phyloP scores from a whole-genome alignment of 768 basidiomycete genomes.

The Termitomyces sp. region DNA sequence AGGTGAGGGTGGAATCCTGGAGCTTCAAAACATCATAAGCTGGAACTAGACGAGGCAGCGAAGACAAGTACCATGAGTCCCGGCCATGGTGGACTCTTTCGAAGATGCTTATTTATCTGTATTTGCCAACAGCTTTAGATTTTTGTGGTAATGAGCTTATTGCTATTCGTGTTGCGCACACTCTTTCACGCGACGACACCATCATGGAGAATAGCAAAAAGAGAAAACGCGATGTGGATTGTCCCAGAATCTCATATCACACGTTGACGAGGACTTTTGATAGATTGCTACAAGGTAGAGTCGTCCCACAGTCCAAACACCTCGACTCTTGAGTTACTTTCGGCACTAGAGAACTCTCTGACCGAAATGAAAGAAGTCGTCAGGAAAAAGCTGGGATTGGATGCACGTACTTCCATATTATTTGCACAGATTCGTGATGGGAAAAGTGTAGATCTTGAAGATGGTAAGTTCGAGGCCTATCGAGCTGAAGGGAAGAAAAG shows the following conservation, averaged over 20 bases:
- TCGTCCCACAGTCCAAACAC: neutral
- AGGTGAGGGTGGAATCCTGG: conserved; percentile 88
- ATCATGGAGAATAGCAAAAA: conserved; percentile 35
- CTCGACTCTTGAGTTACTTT: neutral
- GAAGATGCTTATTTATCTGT: conserved; percentile 25
- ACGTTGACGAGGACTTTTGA: conserved; percentile 40
- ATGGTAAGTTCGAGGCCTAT: conserved; percentile 41
- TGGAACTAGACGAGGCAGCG: neutral
- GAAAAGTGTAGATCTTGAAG: conserved; percentile 61
- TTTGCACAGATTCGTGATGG: conserved; percentile 51
- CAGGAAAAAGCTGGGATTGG: conserved; percentile 54
- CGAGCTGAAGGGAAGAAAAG: neutral
- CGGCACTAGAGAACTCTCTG: conserved; percentile 50
- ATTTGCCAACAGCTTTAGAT: conserved; percentile 20
- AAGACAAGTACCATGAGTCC: conserved; percentile 28
- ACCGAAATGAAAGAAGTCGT: conserved; percentile 52
- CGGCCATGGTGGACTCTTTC: conserved; percentile 32
- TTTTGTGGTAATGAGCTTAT: conserved; percentile 3
- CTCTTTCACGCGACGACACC: conserved; percentile 10
- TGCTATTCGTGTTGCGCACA: neutral
- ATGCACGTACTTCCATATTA: conserved; percentile 24
- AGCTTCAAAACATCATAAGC: conserved; percentile 26
- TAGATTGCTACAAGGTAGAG: conserved; percentile 46
- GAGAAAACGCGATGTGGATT: conserved; percentile 34
- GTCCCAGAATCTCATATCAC: conserved; percentile 40